Base-by-base conservation (phyloP, 441 rosid species). In the Euphorbia corollata region DNA sequence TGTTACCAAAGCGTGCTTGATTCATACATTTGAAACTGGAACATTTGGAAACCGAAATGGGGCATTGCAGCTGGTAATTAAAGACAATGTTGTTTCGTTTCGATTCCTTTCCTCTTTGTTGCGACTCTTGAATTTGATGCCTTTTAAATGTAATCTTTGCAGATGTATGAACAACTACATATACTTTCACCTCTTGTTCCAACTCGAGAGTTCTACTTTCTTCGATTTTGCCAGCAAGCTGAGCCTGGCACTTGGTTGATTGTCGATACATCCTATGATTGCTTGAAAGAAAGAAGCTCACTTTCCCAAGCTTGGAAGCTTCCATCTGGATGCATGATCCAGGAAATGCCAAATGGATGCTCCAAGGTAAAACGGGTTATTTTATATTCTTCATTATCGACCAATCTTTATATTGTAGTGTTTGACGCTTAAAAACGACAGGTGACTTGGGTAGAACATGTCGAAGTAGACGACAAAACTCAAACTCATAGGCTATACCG, bases 391-490 rank as follows among this genome's bases (percentile, higher is more conserved):
- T n/a, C n/a, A n/a, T 27, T 1, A 27, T 4, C 32, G 4, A 27
- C 4, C 4, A 27, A 27, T 27, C 32, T 27, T 27, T 27, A 27
- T 27, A 27, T 27, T 27, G 32, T 27, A 1, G 32, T 1, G 32
- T 27, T 27, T 4, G 4, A 27, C 32, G 41, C 4, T 36, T 36
- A 2, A 36, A 27, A 27, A 54, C 72, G 62, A 59, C 53, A 88
- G 97, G 84, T 91, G 18, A 85, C 78, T 8, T 91, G 96, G 96
- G 75, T 91, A 3, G 97, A 88, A 61, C 96, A 91, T 73, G 89
- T 86, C 55, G 90, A 88, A 68, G 91, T 82, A 6, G 89, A 84
- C 48, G 87, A 87, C 0, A 83, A 61, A 75, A 47, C 73, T 41
- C 81, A 73, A 53, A 74, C 86, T 34, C 87, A 87, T 65, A 61